Conservation (phyloP, 345 rosid species). For the Eucalyptus cloeziana region DNA sequence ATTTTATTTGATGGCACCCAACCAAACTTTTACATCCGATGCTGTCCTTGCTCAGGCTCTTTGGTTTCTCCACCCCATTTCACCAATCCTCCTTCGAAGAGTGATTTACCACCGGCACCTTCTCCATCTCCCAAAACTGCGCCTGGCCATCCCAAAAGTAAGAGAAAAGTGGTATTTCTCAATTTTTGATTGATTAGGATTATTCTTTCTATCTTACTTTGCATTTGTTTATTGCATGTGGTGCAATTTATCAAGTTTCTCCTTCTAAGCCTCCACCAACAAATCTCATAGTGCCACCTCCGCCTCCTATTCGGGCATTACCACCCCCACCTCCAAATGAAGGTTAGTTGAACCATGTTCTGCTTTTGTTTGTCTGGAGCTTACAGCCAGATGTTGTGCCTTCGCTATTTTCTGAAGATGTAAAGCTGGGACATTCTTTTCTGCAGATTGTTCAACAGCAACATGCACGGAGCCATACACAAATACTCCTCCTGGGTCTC, state of each 20-base stretch:
- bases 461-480: conserved; percentile 74
- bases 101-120: conserved; percentile 25
- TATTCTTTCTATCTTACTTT: conserved; percentile 2
- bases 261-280: conserved; percentile 26
- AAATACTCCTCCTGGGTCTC: conserved; percentile 91
- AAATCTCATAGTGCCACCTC: conserved; percentile 42
- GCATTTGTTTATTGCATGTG: conserved; percentile 8
- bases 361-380: background rate
- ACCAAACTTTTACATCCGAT: background rate
- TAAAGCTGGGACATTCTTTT: conserved; percentile 3
- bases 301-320: conserved; percentile 55
- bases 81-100: conserved; percentile 18
- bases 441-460: conserved; percentile 68
- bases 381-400: background rate
- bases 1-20: background rate
- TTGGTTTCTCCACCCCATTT: conserved; percentile 19
- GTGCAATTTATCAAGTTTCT: conserved; percentile 14
- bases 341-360: conserved; percentile 32
- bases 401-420: background rate
- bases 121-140: conserved; percentile 37
- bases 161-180: background rate
- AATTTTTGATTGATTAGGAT: background rate
- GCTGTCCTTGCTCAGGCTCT: conserved; percentile 6
- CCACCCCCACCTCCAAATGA: conserved; percentile 96
- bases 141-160: conserved; percentile 31